Evolutionary conservation across 345 rosid genomes (phyloP).

Genomic region (Viola odorata): DNA sequence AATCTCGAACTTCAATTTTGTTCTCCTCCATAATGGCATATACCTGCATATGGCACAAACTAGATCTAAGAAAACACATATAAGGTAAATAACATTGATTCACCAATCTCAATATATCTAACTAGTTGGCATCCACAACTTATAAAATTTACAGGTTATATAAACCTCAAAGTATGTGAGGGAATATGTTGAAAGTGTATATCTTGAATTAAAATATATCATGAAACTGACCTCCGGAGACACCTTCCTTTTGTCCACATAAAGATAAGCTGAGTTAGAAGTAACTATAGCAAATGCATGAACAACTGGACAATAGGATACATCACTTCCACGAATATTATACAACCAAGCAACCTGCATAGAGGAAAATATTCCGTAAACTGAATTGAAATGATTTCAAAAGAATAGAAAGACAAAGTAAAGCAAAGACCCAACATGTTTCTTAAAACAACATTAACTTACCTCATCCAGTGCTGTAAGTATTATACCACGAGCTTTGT

Average conservation of each 20-base stretch:
- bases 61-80: no score
- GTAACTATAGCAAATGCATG: constrained; percentile 92
- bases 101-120: no score
- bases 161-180: background rate
- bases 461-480: constrained; percentile 91
- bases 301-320: constrained; percentile 83
- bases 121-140: no score
- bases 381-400: no score
- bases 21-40: constrained; percentile 38
- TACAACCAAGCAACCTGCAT: constrained; percentile 97
- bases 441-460: constrained; percentile 10
- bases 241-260: constrained; percentile 72
- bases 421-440: no score
- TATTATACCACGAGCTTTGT: constrained; percentile 57
- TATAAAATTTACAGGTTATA: background rate
- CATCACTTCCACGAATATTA: constrained; percentile 90
- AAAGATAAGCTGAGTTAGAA: constrained; percentile 56
- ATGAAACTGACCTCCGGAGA: constrained; percentile 49
- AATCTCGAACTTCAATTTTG: constrained; percentile 68
- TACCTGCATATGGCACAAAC: constrained; percentile 32
- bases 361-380: constrained; percentile 6
- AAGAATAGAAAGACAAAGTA: no score
- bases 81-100: no score
- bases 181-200: background rate
- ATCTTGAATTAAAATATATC: constrained; percentile 3